phyloP scores from a whole-genome alignment of 1,284 basidiomycete genomes.

The Ceratobasidium sp. region DNA sequence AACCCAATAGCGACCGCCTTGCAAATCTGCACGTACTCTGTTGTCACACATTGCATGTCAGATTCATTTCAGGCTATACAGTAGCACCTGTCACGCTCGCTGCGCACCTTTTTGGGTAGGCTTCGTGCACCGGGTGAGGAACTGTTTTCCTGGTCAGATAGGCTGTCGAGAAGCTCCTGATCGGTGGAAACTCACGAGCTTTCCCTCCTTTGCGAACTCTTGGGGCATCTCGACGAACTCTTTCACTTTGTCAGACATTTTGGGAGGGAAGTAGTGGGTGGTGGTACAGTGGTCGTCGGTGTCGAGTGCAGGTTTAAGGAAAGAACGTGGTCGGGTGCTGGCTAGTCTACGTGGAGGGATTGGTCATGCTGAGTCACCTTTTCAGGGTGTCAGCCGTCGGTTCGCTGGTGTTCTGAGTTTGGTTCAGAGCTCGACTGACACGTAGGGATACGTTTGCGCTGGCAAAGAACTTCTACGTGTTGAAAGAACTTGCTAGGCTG shows the following conservation, averaged over 20 bases:
- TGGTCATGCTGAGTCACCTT: constrained; percentile 2
- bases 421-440: constrained; percentile 22
- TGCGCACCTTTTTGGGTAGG: constrained; percentile 89
- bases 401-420: neutral
- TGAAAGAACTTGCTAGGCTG: no score
- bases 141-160: constrained; percentile 62
- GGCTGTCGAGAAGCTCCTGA: neutral
- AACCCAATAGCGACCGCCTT: constrained; percentile 94
- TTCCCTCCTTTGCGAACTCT: constrained; percentile 92
- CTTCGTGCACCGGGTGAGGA: constrained; percentile 97
- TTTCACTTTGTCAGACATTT: constrained; percentile 89
- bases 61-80: constrained; percentile 9
- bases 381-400: neutral
- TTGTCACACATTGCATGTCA: neutral
- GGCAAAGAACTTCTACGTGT: no score
- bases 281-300: constrained; percentile 12
- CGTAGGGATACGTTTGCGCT: no score
- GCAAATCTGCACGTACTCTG: constrained; percentile 93
- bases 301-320: neutral
- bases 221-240: constrained; percentile 93
- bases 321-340: constrained; percentile 39
- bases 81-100: constrained; percentile 26
- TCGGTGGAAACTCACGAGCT: constrained; percentile 70
- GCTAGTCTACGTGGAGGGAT: constrained; percentile 37
- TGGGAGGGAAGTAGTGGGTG: constrained; percentile 26